These are phyloP conservation scores for Millerozyma miso DNA, from an alignment of 805 yeast genomes.

Conservation along the genomic window DNA sequence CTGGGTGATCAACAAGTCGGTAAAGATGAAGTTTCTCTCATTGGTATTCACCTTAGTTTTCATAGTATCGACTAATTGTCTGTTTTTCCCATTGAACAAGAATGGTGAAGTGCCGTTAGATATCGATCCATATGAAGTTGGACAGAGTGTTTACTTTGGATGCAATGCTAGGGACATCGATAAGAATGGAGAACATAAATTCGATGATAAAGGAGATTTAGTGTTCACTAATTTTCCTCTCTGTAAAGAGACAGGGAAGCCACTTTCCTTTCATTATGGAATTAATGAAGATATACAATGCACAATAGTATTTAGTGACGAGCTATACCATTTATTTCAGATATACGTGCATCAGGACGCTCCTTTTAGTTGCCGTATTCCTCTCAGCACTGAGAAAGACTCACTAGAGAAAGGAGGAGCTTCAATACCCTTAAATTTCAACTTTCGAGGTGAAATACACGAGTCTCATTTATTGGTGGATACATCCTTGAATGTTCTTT, in stretches of 20 bases:
- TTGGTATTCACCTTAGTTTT: background rate
- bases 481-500: constrained; percentile 48
- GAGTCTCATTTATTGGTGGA: constrained; percentile 69
- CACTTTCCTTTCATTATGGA: constrained; percentile 54
- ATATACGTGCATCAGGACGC: constrained; percentile 73
- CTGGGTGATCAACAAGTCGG: background rate
- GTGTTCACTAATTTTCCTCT: constrained; percentile 55
- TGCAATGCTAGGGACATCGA: constrained; percentile 70
- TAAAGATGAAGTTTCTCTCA: background rate
- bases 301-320: constrained; percentile 59
- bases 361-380: constrained; percentile 67
- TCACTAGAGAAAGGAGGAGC: constrained; percentile 43
- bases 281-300: constrained; percentile 52
- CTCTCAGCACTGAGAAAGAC: constrained; percentile 42
- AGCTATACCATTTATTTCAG: constrained; percentile 67
- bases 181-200: constrained; percentile 68
- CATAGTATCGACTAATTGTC: background rate
- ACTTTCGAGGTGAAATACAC: constrained; percentile 62
- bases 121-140: constrained; percentile 32
- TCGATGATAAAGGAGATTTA: constrained; percentile 57
- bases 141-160: constrained; percentile 45
- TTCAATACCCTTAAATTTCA: constrained; percentile 55
- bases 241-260: constrained; percentile 62
- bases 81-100: constrained; percentile 28
- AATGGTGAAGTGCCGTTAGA: constrained; percentile 34